Evolutionary conservation across 192 early-diverging fungal species (phyloP).

Genomic region (Dimargaris verticillata): DNA sequence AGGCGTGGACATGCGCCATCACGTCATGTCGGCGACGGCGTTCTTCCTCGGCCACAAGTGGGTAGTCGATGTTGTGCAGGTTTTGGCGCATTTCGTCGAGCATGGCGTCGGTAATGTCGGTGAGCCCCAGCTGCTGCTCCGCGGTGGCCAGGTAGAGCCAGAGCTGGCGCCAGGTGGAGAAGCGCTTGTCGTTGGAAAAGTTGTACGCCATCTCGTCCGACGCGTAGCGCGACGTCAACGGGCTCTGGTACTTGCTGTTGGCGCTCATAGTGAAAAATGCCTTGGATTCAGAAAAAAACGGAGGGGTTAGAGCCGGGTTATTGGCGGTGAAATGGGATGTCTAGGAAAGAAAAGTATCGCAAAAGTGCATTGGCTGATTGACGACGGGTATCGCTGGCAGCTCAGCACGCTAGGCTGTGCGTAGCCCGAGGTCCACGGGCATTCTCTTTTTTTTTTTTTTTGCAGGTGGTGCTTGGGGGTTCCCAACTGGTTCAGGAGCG

Average conservation of each 20-base stretch:
- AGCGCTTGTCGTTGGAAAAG: slow-evolving; percentile 93
- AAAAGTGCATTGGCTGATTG: neutral
- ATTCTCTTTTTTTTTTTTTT: too few species aligned
- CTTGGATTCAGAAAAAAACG: slow-evolving; percentile 1
- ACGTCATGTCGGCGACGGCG: slow-evolving; percentile 91
- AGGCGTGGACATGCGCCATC: slow-evolving; percentile 99
- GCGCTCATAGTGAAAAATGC: slow-evolving; percentile 21
- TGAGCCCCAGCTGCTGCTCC: slow-evolving; percentile 81
- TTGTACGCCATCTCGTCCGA: slow-evolving; percentile 91
- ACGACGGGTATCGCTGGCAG: too few species aligned
- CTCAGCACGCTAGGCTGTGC: too few species aligned
- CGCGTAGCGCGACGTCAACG: slow-evolving; percentile 94
- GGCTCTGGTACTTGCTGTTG: slow-evolving; percentile 80
- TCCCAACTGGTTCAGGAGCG: too few species aligned
- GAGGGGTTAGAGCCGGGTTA: neutral
- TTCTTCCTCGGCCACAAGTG: slow-evolving; percentile 75
- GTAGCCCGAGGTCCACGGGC: too few species aligned
- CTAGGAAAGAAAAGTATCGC: neutral
- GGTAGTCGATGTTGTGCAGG: slow-evolving; percentile 79
- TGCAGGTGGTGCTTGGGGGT: too few species aligned
- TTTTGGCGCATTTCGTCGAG: slow-evolving; percentile 81
- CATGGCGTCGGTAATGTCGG: slow-evolving; percentile 71
- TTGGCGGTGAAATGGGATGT: neutral
- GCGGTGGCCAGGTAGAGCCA: slow-evolving; percentile 88
- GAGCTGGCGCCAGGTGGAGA: slow-evolving; percentile 85